Base-by-base conservation (phyloP, 1,139 yeast species). In the Williopsis jadinii region DNA sequence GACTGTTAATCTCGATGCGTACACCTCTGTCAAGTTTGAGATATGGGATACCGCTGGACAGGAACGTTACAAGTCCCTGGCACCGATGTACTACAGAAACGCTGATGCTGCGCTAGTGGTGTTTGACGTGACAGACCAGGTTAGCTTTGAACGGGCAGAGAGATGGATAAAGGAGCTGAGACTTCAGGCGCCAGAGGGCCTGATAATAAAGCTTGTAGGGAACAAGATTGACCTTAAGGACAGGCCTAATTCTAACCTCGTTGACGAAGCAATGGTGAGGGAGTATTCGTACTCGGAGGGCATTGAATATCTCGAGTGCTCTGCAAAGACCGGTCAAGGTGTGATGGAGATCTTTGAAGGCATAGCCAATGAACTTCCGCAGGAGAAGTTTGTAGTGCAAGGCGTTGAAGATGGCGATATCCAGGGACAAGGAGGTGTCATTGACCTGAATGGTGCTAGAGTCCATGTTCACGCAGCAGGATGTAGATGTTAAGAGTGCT, bases 11-110 rank as follows among this genome's bases (percentile, higher is more conserved):
- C 37, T 68, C 61, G 71, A 80, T 62, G 63, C 77, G 11, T 65
- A 67, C 35, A 73, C 79, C 3, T 71, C 77, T 6, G 75, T 82
- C 49, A 83, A 83, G 54, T 81, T 82, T 56, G 92, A 84, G 58
- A 82, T 84, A 46, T 84, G 94, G 94, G 96, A 87, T 60, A 87
- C 96, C 12, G 96, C 96, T 0, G 96, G 96, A 3, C 96, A 87
- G 61, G 96, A 87, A 60, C 67, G 96, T 41, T 87, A 87, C 69
- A 90, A 88, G 46, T 78, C 85, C 34, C 70, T 87, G 55, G 95
- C 95, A 3, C 95, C 95, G 5, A 83, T 87, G 86, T 87, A 87
- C 62, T 87, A 87, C 63, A 69, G 96, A 47, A 86, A 86, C 56
- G 90, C 95, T 19, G 45, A 43, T 60, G 83, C 88, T 34, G 95